phyloP scores from a whole-genome alignment of 495 filamentous ascomycete genomes.

The Hypoxylon fragiforme region DNA sequence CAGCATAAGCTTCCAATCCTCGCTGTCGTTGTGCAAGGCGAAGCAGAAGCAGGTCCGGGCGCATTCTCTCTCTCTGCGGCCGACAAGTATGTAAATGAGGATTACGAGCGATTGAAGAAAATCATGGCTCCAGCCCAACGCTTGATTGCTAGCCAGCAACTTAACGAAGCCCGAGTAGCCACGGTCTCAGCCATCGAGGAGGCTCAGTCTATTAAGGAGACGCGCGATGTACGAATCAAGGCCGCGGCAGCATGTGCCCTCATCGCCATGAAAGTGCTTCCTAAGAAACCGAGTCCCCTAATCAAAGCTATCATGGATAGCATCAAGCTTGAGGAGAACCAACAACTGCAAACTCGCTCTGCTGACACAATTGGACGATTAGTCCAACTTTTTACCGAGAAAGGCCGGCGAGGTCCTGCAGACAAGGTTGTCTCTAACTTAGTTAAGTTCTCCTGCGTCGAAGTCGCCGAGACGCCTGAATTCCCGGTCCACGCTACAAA shows the following conservation, averaged over 20 bases:
- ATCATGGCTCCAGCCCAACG: conserved; percentile 79
- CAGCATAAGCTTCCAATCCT: conserved; percentile 72
- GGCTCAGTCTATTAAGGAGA: conserved; percentile 73
- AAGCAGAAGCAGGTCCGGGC: conserved; percentile 82
- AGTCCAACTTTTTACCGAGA: conserved; percentile 80
- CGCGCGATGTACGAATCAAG: conserved; percentile 81
- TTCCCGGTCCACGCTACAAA: conserved; percentile 77
- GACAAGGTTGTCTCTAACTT: conserved; percentile 94
- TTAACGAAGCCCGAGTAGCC: conserved; percentile 72
- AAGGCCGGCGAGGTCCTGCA: conserved; percentile 75
- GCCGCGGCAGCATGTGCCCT: conserved; percentile 86
- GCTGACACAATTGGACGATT: conserved; percentile 78
- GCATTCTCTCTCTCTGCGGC: conserved; percentile 88
- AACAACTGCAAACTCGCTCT: conserved; percentile 86
- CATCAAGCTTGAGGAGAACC: conserved; percentile 90
- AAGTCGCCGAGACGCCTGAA: conserved; percentile 95
- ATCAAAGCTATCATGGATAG: conserved; percentile 99
- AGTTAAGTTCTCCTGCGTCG: conserved; percentile 94
- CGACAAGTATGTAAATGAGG: conserved; percentile 77
- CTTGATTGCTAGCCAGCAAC: conserved; percentile 71
- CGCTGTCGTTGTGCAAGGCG: conserved; percentile 90
- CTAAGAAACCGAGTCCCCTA: conserved; percentile 85
- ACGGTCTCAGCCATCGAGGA: conserved; percentile 73
- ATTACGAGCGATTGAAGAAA: conserved; percentile 87
- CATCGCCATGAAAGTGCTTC: conserved; percentile 79